phyloP scores from a whole-genome alignment of 2,329 filamentous ascomycete species.

The Penicillium thymicola region DNA sequence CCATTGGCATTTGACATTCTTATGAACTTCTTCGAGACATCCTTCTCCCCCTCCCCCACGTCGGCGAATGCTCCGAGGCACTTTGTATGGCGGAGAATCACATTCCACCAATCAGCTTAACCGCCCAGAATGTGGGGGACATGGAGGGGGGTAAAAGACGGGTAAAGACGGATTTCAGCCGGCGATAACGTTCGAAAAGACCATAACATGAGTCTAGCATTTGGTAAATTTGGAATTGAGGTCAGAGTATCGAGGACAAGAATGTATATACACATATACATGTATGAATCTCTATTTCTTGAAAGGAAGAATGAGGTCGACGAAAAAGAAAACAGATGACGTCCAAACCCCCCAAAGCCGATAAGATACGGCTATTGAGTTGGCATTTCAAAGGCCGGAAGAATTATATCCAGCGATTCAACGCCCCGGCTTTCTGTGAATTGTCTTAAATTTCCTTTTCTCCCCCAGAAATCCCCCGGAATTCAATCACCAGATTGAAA shows the following conservation, averaged over 20 bases:
- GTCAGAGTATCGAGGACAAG: background rate
- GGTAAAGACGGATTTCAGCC: background rate
- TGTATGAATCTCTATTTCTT: too few relatives aligned
- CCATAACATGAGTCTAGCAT: background rate
- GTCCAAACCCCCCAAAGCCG: background rate
- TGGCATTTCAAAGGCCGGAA: conserved; percentile 24
- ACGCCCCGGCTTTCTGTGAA: conserved; percentile 3
- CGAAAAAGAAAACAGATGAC: background rate
- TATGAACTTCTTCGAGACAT: background rate
- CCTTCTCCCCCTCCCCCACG: conserved; percentile 18
- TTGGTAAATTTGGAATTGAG: background rate
- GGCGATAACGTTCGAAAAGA: background rate
- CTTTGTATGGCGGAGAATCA: conserved; percentile 20
- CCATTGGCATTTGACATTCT: conserved; percentile 2
- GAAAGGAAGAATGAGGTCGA: conserved; percentile 6
- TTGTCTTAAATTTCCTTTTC: conserved; percentile 7
- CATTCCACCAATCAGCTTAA: conserved; percentile 19
- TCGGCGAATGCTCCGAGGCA: conserved; percentile 20
- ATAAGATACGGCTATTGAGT: conserved; percentile 31
- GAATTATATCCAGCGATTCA: conserved; percentile 23
- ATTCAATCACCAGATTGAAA: background rate
- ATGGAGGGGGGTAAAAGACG: conserved; percentile 10
- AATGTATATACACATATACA: too few relatives aligned
- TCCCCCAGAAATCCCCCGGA: background rate
- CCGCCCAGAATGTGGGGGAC: conserved; percentile 17